Percentiles rank a stretch among this genome's conserved stretches.
Evolutionary conservation across 1,284 basidiomycete species (phyloP).

Genomic region (Blastosporella zonata): DNA sequence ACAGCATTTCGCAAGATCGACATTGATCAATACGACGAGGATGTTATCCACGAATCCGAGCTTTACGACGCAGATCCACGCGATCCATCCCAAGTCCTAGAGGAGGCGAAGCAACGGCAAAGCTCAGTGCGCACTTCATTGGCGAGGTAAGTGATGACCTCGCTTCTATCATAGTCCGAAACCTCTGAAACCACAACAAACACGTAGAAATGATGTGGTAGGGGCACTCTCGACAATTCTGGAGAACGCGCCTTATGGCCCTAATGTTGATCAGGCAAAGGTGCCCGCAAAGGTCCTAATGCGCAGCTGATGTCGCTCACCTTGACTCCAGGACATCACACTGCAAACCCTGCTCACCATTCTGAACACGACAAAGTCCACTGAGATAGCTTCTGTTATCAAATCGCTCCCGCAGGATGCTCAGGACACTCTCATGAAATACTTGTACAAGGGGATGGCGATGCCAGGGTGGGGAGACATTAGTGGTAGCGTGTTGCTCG

Average conservation of each 20-base stretch:
- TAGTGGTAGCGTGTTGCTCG: slow-evolving; percentile 85
- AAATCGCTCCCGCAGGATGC: slow-evolving; percentile 74
- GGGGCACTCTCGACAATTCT: slow-evolving; percentile 72
- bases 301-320: slow-evolving; percentile 1
- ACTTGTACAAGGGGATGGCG: slow-evolving; percentile 95
- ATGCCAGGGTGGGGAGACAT: slow-evolving; percentile 81
- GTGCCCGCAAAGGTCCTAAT: slow-evolving; percentile 39
- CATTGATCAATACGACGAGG: slow-evolving; percentile 93
- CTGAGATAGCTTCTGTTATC: slow-evolving; percentile 82
- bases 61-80: slow-evolving; percentile 87
- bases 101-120: slow-evolving; percentile 76
- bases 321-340: slow-evolving; percentile 59
- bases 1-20: slow-evolving; percentile 89
- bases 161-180: background rate
- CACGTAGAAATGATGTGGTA: slow-evolving; percentile 60
- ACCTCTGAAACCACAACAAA: background rate
- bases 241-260: slow-evolving; percentile 81
- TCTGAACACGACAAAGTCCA: slow-evolving; percentile 90
- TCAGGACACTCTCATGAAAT: slow-evolving; percentile 97
- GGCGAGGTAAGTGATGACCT: slow-evolving; percentile 56
- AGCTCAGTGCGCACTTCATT: slow-evolving; percentile 70
- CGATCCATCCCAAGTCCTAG: slow-evolving; percentile 69
- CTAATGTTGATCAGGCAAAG: slow-evolving; percentile 85
- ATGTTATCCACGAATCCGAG: slow-evolving; percentile 81
- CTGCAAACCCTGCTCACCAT: slow-evolving; percentile 88